Base-by-base conservation (phyloP, 1,284 basidiomycete genomes). In the Malassezia obtusa region DNA sequence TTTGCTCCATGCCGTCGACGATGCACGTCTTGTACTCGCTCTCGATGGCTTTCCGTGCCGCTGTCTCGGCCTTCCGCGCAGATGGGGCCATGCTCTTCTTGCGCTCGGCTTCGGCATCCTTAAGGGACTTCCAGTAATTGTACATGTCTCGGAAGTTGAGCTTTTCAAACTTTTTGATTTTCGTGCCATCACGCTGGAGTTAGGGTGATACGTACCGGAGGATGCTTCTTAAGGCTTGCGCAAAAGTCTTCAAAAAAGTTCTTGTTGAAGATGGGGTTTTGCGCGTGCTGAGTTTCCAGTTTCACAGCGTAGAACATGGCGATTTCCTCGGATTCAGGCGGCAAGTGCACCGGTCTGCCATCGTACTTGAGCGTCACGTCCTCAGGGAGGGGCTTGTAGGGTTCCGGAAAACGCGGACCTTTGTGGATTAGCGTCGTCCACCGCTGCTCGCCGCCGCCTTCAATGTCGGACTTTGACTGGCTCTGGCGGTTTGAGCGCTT, bases 101-200 rank as follows among this genome's bases (percentile, higher is more conserved):
- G 80, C 85, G 87, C 36, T 86, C 87, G 69, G 87, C 88, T 76
- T 95, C 89, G 5, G 78, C 80, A 76, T 96, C 92, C 44, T 63
- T 65, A 48, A 71, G 57, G 25, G 59, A 56, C 38, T 58, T 57
- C 68, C 89, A 89, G 77, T 92, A 79, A 62, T 92, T 88, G 73
- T 82, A 90, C 84, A 99, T 94, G 4, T 88, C 88, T 6, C 84
- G 81, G 77, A 98, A 99, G 75, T 99, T 91, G 71, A 92, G 95
- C 52, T 82, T 80, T 19, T 82, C 81, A 67, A 95, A 86, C 24
- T 80, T 79, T 0, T 79, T 81, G 64, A 98, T 87, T 73, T 85
- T 84, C 25, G 82, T 82, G 22, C 83, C 83, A 67, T 89, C 30
- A 12, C 40, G 40, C 40, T 43, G 40, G 15, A 24, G 22, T 28